A percentile compares a stretch with the other conserved stretches of the same genome.
phyloP scores from a whole-genome alignment of 768 basidiomycete species.

The Calocybe indica region DNA sequence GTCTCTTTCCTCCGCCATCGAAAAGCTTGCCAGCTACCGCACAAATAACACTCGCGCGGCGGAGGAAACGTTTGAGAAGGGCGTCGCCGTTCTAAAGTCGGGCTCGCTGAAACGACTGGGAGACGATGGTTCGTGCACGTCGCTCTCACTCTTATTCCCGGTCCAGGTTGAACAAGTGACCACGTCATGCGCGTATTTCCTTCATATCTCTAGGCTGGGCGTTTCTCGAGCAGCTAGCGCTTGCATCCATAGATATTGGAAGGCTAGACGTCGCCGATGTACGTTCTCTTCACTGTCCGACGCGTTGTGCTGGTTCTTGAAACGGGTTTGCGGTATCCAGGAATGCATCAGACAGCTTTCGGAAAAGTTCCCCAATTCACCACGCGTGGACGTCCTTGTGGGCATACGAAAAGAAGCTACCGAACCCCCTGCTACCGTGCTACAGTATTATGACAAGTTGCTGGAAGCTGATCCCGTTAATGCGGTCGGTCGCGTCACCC shows the following conservation, averaged over 20 bases:
- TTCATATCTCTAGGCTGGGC: constrained; percentile 53
- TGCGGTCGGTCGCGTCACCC: constrained; percentile 41
- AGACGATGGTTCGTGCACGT: constrained; percentile 43
- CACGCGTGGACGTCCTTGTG: constrained; percentile 69
- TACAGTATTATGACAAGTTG: constrained; percentile 61
- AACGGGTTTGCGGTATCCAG: constrained; percentile 26
- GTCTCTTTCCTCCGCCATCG: constrained; percentile 43
- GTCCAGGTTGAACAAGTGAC: background rate
- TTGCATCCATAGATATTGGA: constrained; percentile 76
- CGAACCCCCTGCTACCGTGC: constrained; percentile 47
- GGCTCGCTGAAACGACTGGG: constrained; percentile 38
- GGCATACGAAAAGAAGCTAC: constrained; percentile 77
- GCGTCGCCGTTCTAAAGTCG: constrained; percentile 42
- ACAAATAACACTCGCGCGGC: constrained; percentile 47
- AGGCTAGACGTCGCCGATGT: constrained; percentile 73
- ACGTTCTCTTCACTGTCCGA: constrained; percentile 16
- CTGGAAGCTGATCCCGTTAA: constrained; percentile 64
- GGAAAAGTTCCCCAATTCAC: constrained; percentile 70
- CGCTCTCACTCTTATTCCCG: constrained; percentile 5
- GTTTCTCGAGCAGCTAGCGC: constrained; percentile 72
- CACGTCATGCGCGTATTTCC: constrained; percentile 1
- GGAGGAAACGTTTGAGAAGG: constrained; percentile 53
- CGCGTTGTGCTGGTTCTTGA: constrained; percentile 16
- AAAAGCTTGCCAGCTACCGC: constrained; percentile 49
- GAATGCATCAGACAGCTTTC: constrained; percentile 56